Evolutionary conservation across 257 asterid species (phyloP), one percentile per base, ranked within the genome.

Genomic region (Scutellaria galericulata): DNA sequence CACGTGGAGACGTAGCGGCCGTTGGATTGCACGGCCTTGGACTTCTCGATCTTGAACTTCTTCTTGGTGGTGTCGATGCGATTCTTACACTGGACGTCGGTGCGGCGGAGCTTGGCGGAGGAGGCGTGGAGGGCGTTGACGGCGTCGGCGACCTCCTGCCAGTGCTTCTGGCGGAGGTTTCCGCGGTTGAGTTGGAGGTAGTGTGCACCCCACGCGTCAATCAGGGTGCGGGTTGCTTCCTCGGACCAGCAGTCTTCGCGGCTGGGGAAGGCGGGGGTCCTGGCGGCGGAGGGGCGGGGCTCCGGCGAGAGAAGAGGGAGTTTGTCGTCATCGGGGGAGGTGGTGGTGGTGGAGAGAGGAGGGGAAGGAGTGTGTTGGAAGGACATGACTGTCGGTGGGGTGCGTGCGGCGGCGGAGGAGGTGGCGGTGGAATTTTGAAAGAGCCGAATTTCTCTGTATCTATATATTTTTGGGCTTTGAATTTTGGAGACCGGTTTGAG

Each of bases 231-330:
- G n/a, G 96, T 91, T 0, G 95, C 97, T 1, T 84, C 90, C 71
- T 89, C 96, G 3, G 98, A 87, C 99, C 99, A 94, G 71, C 96
- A 86, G 80, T 94, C 99, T 74, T 92, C 97, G 22, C 97, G 85
- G 51, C 76, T 68, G 5, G 92, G 92, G 54, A 90, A 83, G 14
- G 22, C 76, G 44, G 89, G 79, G 42, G 88, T 72, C 35, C 86
- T 71, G 7, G 81, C 0, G 7, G 81, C 44, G 80, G 85, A 40
- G 53, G 82, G 77, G 57, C 67, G 73, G 0, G 80, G 68, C 14
- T 52, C 52, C 57, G 77, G 31, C 42, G 80, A 84, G 76, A 5
- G 68, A 70, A 9, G 62, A 56, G 40, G 76, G 67, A 6, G 77
- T 35, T 73, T 39, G 37, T 74, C 75, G 50, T 80, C 75, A 73